Evolutionary conservation across 2,329 filamentous ascomycete species (phyloP).

Genomic region (Gaeumannomyces sp.): DNA sequence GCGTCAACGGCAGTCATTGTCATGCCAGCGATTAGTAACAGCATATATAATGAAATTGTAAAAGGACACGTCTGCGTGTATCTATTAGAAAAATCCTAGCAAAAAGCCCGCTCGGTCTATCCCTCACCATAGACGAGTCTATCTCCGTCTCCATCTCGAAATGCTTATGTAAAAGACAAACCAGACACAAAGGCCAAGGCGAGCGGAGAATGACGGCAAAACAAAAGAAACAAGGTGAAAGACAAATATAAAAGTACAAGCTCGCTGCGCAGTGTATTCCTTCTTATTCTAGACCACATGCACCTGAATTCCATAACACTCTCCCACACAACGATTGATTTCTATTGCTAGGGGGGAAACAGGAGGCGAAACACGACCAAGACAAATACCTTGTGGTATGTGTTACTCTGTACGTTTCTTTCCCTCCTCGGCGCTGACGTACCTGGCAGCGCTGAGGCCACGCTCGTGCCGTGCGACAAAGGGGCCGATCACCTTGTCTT

Average conservation of each 20-base stretch:
- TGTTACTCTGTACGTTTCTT: constrained; percentile 92
- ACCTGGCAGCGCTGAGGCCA: constrained; percentile 73
- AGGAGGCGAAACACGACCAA: not conserved
- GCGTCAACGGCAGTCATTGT: too few relatives aligned
- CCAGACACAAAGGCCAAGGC: not conserved
- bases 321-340: not conserved
- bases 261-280: not conserved
- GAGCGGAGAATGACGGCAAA: not conserved
- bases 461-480: constrained; percentile 72
- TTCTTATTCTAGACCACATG: not conserved
- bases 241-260: not conserved
- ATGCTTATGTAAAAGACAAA: not conserved
- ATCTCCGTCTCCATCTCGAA: not conserved
- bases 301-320: not conserved
- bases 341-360: not conserved
- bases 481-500: constrained; percentile 73
- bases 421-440: constrained; percentile 86
- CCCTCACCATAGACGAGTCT: not conserved
- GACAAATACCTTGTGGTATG: constrained; percentile 1
- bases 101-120: not conserved
- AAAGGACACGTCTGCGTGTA: not conserved
- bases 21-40: too few relatives aligned
- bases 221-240: not conserved
- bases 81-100: constrained; percentile 1
- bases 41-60: not conserved